Evolutionary conservation across 306 rosid species (phyloP), one percentile per base, ranked within the genome.

Genomic region (Herpetospermum pedunculosum): DNA sequence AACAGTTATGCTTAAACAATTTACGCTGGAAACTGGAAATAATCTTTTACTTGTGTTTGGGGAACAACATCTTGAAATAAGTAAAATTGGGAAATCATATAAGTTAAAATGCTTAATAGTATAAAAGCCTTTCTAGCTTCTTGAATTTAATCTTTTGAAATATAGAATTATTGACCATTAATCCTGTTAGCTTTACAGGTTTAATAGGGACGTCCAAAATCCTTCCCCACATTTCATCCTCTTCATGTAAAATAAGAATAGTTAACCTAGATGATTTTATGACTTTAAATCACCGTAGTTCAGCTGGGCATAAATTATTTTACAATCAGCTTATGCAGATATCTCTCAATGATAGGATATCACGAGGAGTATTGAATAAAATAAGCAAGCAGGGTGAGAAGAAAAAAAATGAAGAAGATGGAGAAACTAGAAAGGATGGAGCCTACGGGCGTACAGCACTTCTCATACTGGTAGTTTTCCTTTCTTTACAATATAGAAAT

Each of bases 391-490:
- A 77, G 49, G 82, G 80, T 3, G 86, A 77, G 60, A 83, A 83
- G 80, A 34, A 21, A 38, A 77, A 79, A 75, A 78, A 57, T 73
- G 16, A 48, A 46, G 79, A 77, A 53, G 75, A 78, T 32, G 88
- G 82, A 52, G 81, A 78, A 76, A 65, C 82, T 72, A 83, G 77
- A 74, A 87, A 72, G 77, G 88, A 87, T 75, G n/a, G n/a, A n/a
- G n/a, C n/a, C n/a, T n/a, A n/a, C n/a, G 74, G 54, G 14, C 90
- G 76, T 38, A 84, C 69, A 25, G 86, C 90, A 50, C 72, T 90
- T 75, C 50, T 84, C 80, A 80, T 90, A 82, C 77, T 92, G 97
- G 98, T 92, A 47, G 91, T 83, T 60, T 77, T 77, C 26, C 72
- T 50, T 38, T 65, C 72, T 65, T 13, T 35, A 64, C 49, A 5